These are phyloP conservation scores for Myrica gale DNA, from an alignment of 306 rosid genomes.

Conservation along the genomic window DNA sequence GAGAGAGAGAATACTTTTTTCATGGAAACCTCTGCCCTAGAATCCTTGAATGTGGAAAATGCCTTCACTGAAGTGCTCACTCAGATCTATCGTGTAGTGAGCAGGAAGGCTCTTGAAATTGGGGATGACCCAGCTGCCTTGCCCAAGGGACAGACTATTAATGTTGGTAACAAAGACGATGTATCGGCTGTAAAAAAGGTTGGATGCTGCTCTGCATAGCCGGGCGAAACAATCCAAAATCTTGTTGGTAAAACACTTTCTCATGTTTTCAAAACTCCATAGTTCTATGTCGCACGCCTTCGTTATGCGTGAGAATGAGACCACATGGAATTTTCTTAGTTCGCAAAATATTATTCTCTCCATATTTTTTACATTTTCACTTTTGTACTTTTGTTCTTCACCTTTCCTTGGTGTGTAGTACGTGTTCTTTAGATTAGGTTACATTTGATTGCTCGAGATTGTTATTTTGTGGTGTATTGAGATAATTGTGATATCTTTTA, in stretches of 20 bases:
- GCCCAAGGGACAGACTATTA: constrained; percentile 79
- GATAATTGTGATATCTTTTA: neutral
- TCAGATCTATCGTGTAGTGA: constrained; percentile 68
- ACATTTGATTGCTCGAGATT: neutral
- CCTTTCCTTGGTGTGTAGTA: neutral
- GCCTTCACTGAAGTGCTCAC: constrained; percentile 81
- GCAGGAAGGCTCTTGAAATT: constrained; percentile 73
- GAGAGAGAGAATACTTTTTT: constrained; percentile 67
- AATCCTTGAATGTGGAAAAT: constrained; percentile 73
- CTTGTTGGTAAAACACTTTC: constrained; percentile 14
- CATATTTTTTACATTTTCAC: neutral
- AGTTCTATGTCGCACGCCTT: neutral
- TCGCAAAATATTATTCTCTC: neutral
- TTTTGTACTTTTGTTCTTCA: neutral
- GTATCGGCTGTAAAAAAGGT: constrained; percentile 65
- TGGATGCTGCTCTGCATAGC: constrained; percentile 76
- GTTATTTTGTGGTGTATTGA: neutral
- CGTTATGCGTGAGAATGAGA: neutral
- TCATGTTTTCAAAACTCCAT: constrained; percentile 20
- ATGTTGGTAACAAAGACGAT: constrained; percentile 65
- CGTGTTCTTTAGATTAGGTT: neutral
- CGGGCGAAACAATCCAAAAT: constrained; percentile 14
- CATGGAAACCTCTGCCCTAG: constrained; percentile 83
- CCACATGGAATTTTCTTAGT: neutral
- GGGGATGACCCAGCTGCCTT: constrained; percentile 73